Evolutionary conservation across 2,329 filamentous ascomycete species (phyloP), one percentile per base, ranked within the genome.

Genomic region (Neophaeococcomyces aloes): DNA sequence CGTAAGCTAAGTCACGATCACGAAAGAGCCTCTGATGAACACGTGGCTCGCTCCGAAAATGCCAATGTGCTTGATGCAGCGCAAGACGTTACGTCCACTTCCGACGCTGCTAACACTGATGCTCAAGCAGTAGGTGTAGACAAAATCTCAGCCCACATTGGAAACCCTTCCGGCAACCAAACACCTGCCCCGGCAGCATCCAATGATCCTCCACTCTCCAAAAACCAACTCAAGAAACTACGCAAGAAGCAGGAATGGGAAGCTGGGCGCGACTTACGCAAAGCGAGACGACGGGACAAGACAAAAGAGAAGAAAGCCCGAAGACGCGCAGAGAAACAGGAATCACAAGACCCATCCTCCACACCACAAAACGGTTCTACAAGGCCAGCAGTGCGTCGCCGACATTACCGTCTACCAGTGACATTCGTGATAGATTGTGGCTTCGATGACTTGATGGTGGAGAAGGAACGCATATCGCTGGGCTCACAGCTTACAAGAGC

Each of bases 361-460:
- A 57, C 50, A 42, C 54, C 7, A 29, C 27, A 40, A 13, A 18
- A 38, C 14, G 29, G 32, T 44, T 29, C 42, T 49, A 25, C 30
- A 41, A 58, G 60, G 45, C 38, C 49, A 40, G 53, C 56, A 29
- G 54, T 57, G 39, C 51, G 56, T 31, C 53, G 51, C 42, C 62
- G 55, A 15, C 65, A 71, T 3, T 66, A 70, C 38, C 75, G 78
- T 44, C 73, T 93, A 0, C 87, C 88, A 1, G 67, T 96, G 17
- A 77, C 85, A 0, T 68, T 98, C 52, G 71, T 98, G 47, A 68
- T 98, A 50, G 91, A 98, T 66, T 96, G 89, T 65, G 79, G 84
- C 53, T 98, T 93, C 60, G 88, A 98, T 61, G 71, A 83, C 32
- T 75, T 88, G 58, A 98, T 98, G 91, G 73, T 72, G 39, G 83